Conservation (phyloP, 192 early-diverging fungal species). For the Coemansia sp. region DNA sequence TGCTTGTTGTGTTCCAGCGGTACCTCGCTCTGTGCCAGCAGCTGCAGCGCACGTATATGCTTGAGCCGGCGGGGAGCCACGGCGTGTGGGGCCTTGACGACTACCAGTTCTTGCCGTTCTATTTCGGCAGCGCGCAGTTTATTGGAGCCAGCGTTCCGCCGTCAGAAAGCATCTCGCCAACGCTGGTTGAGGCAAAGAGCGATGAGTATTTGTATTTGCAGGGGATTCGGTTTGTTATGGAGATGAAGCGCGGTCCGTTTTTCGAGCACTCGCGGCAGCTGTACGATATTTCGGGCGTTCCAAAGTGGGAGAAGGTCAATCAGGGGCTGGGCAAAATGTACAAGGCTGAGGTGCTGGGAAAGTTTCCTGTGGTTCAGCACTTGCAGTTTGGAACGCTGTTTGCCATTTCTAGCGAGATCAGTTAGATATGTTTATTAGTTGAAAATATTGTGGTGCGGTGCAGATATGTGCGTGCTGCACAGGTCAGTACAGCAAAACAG, state of each 20-base stretch:
- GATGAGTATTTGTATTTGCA: slow-evolving; percentile 83
- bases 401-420: neutral
- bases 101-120: slow-evolving; percentile 93
- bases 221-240: slow-evolving; percentile 76
- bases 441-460: neutral
- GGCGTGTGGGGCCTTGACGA: slow-evolving; percentile 98
- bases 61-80: slow-evolving; percentile 96
- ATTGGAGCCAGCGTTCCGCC: slow-evolving; percentile 70
- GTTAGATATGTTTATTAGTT: neutral
- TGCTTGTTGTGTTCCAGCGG: slow-evolving; percentile 67
- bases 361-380: slow-evolving; percentile 82
- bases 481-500: neutral
- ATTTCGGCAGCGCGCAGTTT: slow-evolving; percentile 90
- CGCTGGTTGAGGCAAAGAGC: slow-evolving; percentile 57
- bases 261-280: slow-evolving; percentile 75
- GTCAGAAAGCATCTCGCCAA: slow-evolving; percentile 50
- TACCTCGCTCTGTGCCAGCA: slow-evolving; percentile 79
- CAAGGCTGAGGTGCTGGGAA: slow-evolving; percentile 65
- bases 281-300: slow-evolving; percentile 74
- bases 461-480: neutral
- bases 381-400: slow-evolving; percentile 63
- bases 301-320: slow-evolving; percentile 72
- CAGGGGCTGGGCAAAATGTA: slow-evolving; percentile 75
- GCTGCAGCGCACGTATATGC: slow-evolving; percentile 76
- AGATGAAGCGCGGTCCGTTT: slow-evolving; percentile 69